A percentile compares a stretch with the other conserved stretches of the same genome.
Evolutionary conservation across 257 asterid genomes (phyloP).

Genomic region (Parsonsia alboflavescens): DNA sequence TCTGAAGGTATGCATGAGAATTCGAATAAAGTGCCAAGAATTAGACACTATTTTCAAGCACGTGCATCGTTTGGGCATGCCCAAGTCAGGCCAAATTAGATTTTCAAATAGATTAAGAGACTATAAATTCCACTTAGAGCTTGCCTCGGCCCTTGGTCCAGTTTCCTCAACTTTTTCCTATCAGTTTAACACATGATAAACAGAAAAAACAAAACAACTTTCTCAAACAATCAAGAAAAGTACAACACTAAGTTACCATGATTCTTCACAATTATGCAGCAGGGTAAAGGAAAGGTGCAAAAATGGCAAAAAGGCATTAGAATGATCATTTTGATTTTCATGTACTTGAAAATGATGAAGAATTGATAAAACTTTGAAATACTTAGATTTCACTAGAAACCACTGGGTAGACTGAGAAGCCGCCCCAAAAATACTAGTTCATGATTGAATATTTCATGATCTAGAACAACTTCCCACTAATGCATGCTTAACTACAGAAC

Average conservation of each 20-base stretch:
- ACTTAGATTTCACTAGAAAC: too few species aligned
- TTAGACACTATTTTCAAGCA: background rate
- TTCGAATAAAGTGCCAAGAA: background rate
- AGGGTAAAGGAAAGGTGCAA: background rate
- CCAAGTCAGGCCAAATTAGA: background rate
- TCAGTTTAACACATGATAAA: background rate
- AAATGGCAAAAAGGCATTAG: background rate
- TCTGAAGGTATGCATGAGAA: background rate
- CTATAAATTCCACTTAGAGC: background rate
- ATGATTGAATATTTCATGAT: background rate
- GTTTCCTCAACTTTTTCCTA: background rate
- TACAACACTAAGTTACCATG: background rate
- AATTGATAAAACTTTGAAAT: background rate
- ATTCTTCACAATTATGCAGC: background rate
- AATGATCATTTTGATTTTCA: background rate
- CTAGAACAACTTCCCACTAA: background rate
- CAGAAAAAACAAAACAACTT: background rate
- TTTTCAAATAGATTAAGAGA: background rate
- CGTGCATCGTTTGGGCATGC: background rate
- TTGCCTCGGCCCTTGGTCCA: background rate
- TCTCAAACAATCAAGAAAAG: background rate
- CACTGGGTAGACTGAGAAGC: background rate
- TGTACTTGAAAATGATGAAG: background rate
- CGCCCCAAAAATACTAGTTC: background rate
- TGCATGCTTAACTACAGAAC: background rate